Conservation (phyloP, 768 basidiomycete species). For the Obba rivulosa region DNA sequence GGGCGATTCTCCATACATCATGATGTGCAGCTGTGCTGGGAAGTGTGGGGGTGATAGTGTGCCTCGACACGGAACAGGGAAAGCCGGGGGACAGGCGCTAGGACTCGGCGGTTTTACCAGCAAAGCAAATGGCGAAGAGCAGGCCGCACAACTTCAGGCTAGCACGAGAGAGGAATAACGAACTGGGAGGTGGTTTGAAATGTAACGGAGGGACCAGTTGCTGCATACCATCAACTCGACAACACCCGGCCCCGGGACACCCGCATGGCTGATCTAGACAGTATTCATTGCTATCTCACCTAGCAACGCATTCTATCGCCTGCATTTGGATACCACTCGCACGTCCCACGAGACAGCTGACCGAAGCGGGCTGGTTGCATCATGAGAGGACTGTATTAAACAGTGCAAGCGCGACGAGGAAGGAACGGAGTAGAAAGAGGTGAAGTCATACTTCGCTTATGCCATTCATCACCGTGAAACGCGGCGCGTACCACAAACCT, state of each 20-base stretch:
- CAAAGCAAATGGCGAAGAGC: neutral
- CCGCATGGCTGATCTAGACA: neutral
- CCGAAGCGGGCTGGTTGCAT: too few relatives aligned
- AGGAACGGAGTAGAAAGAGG: too few relatives aligned
- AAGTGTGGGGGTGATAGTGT: neutral
- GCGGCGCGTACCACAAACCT: too few relatives aligned
- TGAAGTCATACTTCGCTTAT: too few relatives aligned
- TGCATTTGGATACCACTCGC: too few relatives aligned
- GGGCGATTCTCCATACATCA: constrained; percentile 9
- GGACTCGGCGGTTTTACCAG: neutral
- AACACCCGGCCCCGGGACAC: constrained; percentile 1
- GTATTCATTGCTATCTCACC: neutral
- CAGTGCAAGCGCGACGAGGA: too few relatives aligned
- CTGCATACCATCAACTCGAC: neutral
- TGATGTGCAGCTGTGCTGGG: constrained; percentile 8
- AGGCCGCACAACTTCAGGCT: neutral
- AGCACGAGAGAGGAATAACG: constrained; percentile 2
- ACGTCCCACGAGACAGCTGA: too few relatives aligned
- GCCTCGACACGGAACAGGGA: constrained; percentile 4
- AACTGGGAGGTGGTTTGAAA: constrained; percentile 12
- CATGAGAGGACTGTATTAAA: too few relatives aligned
- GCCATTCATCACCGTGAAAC: too few relatives aligned
- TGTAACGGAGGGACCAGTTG: constrained; percentile 4
- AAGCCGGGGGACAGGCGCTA: neutral
- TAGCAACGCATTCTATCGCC: too few relatives aligned